Conservation (phyloP, 192 early-diverging fungal species). For the Helicostylum pulchrum region DNA sequence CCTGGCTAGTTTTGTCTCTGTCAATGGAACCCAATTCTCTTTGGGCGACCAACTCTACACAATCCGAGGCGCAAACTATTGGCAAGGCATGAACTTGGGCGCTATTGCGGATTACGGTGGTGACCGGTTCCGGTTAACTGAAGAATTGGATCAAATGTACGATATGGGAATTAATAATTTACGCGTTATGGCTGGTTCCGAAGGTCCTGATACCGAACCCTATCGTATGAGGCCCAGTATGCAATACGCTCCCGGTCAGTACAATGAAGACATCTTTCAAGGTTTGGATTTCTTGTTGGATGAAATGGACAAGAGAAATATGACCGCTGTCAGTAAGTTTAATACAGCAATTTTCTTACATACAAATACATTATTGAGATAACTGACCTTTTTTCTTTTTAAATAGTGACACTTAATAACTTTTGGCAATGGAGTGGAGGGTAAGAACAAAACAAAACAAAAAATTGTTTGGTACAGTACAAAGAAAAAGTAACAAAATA, state of each 20-base stretch:
- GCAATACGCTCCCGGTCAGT: slow-evolving; percentile 50
- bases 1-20: slow-evolving; percentile 38
- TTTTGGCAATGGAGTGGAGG: slow-evolving; percentile 77
- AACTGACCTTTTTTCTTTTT: too few species aligned
- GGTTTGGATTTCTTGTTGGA: slow-evolving; percentile 66
- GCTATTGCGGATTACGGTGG: slow-evolving; percentile 41
- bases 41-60: slow-evolving; percentile 31
- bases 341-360: too few species aligned
- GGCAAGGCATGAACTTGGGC: slow-evolving; percentile 73
- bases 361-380: background rate
- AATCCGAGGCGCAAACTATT: slow-evolving; percentile 64
- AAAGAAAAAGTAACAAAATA: background rate
- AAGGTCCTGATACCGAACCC: slow-evolving; percentile 55
- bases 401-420: slow-evolving; percentile 48
- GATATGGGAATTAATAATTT: slow-evolving; percentile 55
- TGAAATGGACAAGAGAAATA: slow-evolving; percentile 45
- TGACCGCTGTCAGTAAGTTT: slow-evolving; percentile 51
- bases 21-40: slow-evolving; percentile 38
- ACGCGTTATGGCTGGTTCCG: slow-evolving; percentile 59
- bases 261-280: slow-evolving; percentile 52
- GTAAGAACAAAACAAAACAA: slow-evolving; percentile 9
- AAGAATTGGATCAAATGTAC: slow-evolving; percentile 48
- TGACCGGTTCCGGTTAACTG: slow-evolving; percentile 47
- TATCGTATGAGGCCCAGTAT: slow-evolving; percentile 57
- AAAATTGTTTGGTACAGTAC: background rate